Conservation (phyloP, 108 stramenopile genomes). For the Cylindrotheca closterium region DNA sequence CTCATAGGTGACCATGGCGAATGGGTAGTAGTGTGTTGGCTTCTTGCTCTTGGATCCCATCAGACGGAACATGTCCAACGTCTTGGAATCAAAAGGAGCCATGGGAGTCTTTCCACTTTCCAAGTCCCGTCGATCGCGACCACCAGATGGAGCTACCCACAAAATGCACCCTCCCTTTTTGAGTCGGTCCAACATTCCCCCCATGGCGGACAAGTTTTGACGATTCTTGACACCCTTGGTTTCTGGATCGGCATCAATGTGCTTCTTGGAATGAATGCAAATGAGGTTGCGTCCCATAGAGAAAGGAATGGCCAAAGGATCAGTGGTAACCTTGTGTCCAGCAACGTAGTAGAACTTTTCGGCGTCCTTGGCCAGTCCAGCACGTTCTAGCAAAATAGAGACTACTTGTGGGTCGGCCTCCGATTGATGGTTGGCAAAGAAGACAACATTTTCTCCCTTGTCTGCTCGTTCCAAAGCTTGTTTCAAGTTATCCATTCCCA, state of each 20-base stretch:
- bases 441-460: conserved; percentile 90
- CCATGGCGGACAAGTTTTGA: conserved; percentile 90
- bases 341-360: conserved; percentile 83
- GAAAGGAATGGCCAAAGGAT: conserved; percentile 92
- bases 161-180: conserved; percentile 84
- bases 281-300: conserved; percentile 93
- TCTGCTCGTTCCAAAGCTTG: conserved; percentile 67
- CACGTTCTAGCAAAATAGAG: conserved; percentile 64
- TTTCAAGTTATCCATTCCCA: conserved; percentile 76
- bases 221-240: conserved; percentile 80
- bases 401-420: conserved; percentile 97
- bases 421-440: conserved; percentile 94
- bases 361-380: conserved; percentile 62
- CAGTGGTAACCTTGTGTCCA: conserved; percentile 95
- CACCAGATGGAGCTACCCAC: conserved; percentile 97
- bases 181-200: conserved; percentile 74
- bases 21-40: conserved; percentile 91
- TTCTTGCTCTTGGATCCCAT: conserved; percentile 89
- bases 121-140: conserved; percentile 87
- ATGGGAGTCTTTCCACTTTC: conserved; percentile 80
- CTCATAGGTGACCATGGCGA: conserved; percentile 94
- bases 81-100: conserved; percentile 92
- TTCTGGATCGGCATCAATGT: conserved; percentile 94
- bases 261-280: conserved; percentile 96
- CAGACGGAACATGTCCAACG: conserved; percentile 94